These are phyloP conservation scores for Poa pratensis DNA, from an alignment of 176 grass and related monocot genomes.

Conservation along the genomic window DNA sequence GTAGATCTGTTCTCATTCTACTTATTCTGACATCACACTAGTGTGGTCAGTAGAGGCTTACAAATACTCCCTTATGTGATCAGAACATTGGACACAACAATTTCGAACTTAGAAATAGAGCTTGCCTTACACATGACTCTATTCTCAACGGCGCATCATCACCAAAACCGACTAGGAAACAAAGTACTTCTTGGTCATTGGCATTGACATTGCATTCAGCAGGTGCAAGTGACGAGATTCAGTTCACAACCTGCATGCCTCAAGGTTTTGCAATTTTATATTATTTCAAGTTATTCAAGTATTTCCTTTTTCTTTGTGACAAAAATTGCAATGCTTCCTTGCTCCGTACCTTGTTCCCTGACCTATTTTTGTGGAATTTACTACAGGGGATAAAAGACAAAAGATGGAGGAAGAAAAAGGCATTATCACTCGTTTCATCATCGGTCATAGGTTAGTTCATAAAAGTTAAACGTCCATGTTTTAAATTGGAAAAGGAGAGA, in stretches of 20 bases:
- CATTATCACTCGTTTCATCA: constrained; percentile 82
- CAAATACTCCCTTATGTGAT: neutral
- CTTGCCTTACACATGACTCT: constrained; percentile 73
- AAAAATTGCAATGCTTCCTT: neutral
- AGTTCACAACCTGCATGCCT: constrained; percentile 90
- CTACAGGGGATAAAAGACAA: constrained; percentile 69
- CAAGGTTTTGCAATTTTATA: constrained; percentile 58
- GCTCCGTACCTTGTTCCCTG: neutral
- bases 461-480: neutral
- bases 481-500: neutral
- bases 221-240: constrained; percentile 84
- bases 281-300: neutral
- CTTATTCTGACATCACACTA: neutral
- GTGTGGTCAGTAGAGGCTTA: neutral
- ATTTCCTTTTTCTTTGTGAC: neutral
- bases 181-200: constrained; percentile 84
- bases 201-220: constrained; percentile 93
- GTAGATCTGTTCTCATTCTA: neutral
- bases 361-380: neutral
- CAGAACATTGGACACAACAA: constrained; percentile 84
- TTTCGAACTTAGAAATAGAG: constrained; percentile 85
- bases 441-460: constrained; percentile 73
- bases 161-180: constrained; percentile 37
- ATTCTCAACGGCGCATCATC: constrained; percentile 55
- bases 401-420: constrained; percentile 91